Evolutionary conservation across 2,329 filamentous ascomycete genomes (phyloP).

Genomic region (Coniochaeta hoffmannii): DNA sequence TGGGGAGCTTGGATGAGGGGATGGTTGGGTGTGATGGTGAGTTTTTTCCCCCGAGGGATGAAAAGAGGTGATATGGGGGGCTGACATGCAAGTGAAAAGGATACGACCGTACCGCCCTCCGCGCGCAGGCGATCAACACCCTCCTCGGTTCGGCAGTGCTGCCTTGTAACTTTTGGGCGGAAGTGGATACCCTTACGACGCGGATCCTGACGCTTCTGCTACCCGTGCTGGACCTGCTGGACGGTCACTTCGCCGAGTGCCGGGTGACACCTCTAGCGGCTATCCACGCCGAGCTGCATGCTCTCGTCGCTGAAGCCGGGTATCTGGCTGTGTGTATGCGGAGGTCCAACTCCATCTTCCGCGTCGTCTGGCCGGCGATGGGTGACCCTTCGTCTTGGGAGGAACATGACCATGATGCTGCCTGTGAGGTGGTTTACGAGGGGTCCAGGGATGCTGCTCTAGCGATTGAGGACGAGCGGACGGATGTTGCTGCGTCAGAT

Average conservation of each 20-base stretch:
- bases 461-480: not conserved
- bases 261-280: slow-evolving; percentile 10
- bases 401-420: slow-evolving; percentile 14
- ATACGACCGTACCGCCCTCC: slow-evolving; percentile 25
- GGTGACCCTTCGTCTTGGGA: slow-evolving; percentile 17
- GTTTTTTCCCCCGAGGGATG: not conserved
- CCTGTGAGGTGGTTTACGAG: slow-evolving; percentile 14
- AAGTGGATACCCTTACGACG: slow-evolving; percentile 26
- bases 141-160: slow-evolving; percentile 15
- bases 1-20: slow-evolving; percentile 22
- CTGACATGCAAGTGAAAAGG: slow-evolving; percentile 15
- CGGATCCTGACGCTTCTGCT: slow-evolving; percentile 25
- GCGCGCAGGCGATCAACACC: slow-evolving; percentile 20
- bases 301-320: slow-evolving; percentile 22
- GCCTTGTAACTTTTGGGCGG: slow-evolving; percentile 26
- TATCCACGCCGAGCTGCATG: slow-evolving; percentile 23
- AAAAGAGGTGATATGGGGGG: not conserved
- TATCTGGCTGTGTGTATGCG: slow-evolving; percentile 22
- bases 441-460: slow-evolving; percentile 8
- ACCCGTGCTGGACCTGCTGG: slow-evolving; percentile 24
- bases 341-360: slow-evolving; percentile 21
- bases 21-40: slow-evolving; percentile 7
- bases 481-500: not conserved
- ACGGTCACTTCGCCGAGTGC: slow-evolving; percentile 8
- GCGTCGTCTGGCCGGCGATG: slow-evolving; percentile 17